Percentiles rank a stretch among this genome's conserved stretches.
phyloP scores from a whole-genome alignment of 2,329 filamentous ascomycete genomes.

The Trichoderma brevicompactum region DNA sequence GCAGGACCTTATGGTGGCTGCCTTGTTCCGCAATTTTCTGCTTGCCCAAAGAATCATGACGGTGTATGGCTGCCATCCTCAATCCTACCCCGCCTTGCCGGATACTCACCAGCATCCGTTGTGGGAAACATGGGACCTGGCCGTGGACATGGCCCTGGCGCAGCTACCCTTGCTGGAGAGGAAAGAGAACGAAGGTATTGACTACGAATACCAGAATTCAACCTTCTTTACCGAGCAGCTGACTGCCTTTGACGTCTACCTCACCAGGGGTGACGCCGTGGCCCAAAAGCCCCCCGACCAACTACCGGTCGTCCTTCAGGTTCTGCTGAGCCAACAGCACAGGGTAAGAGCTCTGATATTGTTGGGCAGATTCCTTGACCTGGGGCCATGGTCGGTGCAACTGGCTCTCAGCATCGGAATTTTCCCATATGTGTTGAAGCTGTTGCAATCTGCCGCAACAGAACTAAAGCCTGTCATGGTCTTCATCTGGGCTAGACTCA shows the following conservation, averaged over 20 bases:
- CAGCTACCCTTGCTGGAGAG: slow-evolving; percentile 86
- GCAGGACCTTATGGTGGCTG: slow-evolving; percentile 98
- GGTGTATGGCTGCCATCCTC: slow-evolving; percentile 92
- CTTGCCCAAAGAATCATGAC: slow-evolving; percentile 95
- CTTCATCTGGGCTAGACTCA: slow-evolving; percentile 96
- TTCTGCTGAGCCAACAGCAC: slow-evolving; percentile 93
- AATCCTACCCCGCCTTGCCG: slow-evolving; percentile 88
- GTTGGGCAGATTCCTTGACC: slow-evolving; percentile 88
- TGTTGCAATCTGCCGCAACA: slow-evolving; percentile 90
- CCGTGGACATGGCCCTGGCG: slow-evolving; percentile 90
- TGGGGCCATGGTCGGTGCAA: slow-evolving; percentile 98
- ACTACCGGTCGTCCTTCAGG: slow-evolving; percentile 92
- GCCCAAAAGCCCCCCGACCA: slow-evolving; percentile 90
- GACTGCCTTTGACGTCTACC: slow-evolving; percentile 95
- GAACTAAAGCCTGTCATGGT: slow-evolving; percentile 99
- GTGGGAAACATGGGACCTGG: slow-evolving; percentile 97
- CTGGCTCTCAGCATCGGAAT: slow-evolving; percentile 96
- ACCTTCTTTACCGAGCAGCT: slow-evolving; percentile 97
- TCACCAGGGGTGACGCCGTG: slow-evolving; percentile 78
- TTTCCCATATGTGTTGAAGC: slow-evolving; percentile 97
- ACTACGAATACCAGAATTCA: slow-evolving; percentile 94
- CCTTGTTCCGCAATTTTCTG: slow-evolving; percentile 93
- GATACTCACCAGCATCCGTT: slow-evolving; percentile 93
- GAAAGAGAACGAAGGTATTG: slow-evolving; percentile 71
- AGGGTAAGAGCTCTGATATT: slow-evolving; percentile 87